A percentile compares a stretch with the other conserved stretches of the same genome.
These are phyloP conservation scores for Kwoniella shivajii DNA, from an alignment of 1,284 basidiomycete genomes.

Conservation along the genomic window DNA sequence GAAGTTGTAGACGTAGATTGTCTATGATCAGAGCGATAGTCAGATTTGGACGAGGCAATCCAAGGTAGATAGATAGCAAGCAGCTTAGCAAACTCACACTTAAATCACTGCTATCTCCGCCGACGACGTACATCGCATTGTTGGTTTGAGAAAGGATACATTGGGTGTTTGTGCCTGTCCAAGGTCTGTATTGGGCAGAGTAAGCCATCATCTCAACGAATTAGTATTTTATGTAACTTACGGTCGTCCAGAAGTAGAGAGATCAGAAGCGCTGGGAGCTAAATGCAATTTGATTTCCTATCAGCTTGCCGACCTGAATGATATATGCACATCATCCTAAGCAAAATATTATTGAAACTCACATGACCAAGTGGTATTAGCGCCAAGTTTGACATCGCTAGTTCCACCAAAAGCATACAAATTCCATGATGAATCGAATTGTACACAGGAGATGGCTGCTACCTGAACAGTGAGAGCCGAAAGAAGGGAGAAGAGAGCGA, in stretches of 20 bases:
- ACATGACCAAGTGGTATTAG: constrained; percentile 46
- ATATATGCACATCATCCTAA: too few relatives aligned
- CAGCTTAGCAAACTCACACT: constrained; percentile 48
- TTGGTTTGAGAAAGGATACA: constrained; percentile 53
- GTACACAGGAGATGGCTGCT: constrained; percentile 48
- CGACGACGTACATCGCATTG: constrained; percentile 71
- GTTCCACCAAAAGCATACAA: constrained; percentile 54
- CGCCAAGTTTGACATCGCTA: constrained; percentile 51
- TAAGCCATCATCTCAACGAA: background rate
- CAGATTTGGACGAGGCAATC: background rate
- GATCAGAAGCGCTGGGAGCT: constrained; percentile 40
- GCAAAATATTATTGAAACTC: constrained; percentile 32
- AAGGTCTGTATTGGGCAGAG: constrained; percentile 44
- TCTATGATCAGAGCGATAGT: constrained; percentile 17
- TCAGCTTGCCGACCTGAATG: too few relatives aligned
- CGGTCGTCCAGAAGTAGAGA: constrained; percentile 48
- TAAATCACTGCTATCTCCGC: constrained; percentile 68
- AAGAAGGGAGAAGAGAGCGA: constrained; percentile 25
- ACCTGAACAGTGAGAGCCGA: constrained; percentile 31
- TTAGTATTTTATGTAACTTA: constrained; percentile 18
- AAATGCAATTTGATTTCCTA: too few relatives aligned
- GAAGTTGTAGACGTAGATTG: constrained; percentile 55
- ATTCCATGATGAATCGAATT: constrained; percentile 50
- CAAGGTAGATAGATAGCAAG: background rate
- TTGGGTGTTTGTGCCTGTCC: constrained; percentile 51